A percentile compares a stretch with the other conserved stretches of the same genome.
These are phyloP conservation scores for Apiospora phragmitis DNA, from an alignment of 2,329 filamentous ascomycete species.

Conservation along the genomic window DNA sequence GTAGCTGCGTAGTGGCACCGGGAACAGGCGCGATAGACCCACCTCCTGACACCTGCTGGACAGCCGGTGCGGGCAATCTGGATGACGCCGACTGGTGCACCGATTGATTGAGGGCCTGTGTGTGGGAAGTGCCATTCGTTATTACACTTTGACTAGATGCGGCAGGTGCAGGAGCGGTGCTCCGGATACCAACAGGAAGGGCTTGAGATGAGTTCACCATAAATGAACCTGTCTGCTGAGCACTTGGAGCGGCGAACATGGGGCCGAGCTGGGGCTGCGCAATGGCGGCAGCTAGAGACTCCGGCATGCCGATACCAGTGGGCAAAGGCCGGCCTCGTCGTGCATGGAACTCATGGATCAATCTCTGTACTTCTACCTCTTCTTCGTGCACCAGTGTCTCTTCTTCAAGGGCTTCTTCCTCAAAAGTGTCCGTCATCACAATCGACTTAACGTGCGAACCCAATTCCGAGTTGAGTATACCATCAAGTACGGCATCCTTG, in stretches of 20 bases:
- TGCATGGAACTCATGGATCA: constrained; percentile 28
- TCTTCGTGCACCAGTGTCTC: constrained; percentile 60
- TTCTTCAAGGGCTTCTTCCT: constrained; percentile 65
- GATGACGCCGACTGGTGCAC: neutral
- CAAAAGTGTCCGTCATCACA: constrained; percentile 70
- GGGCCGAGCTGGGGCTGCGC: neutral
- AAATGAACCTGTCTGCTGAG: neutral
- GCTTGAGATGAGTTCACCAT: neutral
- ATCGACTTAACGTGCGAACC: constrained; percentile 53
- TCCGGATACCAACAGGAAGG: neutral
- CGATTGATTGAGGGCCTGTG: neutral
- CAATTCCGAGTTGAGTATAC: constrained; percentile 40
- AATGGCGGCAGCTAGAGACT: neutral
- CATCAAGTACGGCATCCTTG: constrained; percentile 63
- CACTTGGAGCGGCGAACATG: neutral
- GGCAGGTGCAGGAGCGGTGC: neutral
- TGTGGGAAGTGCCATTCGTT: neutral
- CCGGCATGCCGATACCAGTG: too few relatives aligned
- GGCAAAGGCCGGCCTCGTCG: neutral
- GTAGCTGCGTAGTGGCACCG: neutral
- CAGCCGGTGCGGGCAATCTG: neutral
- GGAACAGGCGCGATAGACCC: neutral
- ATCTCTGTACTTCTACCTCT: constrained; percentile 49
- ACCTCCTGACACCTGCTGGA: neutral
- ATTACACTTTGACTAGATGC: neutral